These are phyloP conservation scores for Phytopythium montanum DNA, from an alignment of 352 stramenopile species.

Conservation along the genomic window DNA sequence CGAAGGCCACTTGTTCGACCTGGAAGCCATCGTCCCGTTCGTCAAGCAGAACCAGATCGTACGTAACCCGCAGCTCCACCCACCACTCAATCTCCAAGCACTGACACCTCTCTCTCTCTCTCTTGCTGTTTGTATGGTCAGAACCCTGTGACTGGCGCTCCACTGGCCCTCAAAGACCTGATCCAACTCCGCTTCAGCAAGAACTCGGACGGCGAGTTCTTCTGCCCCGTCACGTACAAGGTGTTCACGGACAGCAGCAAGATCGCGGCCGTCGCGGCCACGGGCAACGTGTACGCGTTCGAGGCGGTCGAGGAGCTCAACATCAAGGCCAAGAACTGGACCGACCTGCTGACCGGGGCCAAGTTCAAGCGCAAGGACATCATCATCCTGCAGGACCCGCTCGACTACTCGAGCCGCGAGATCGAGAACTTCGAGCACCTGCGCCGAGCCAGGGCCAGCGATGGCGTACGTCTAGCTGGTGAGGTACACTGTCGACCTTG, in stretches of 20 bases:
- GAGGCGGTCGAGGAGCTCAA: slow-evolving; percentile 98
- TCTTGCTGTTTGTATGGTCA: slow-evolving; percentile 20
- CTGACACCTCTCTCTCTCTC: no score
- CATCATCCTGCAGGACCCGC: slow-evolving; percentile 94
- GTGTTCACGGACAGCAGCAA: slow-evolving; percentile 88
- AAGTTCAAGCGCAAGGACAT: slow-evolving; percentile 93
- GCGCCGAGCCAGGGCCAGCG: slow-evolving; percentile 47
- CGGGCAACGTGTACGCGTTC: slow-evolving; percentile 96
- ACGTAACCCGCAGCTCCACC: slow-evolving; percentile 12
- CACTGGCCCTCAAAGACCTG: slow-evolving; percentile 92
- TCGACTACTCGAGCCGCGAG: slow-evolving; percentile 89
- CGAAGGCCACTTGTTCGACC: slow-evolving; percentile 97
- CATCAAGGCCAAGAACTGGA: slow-evolving; percentile 97
- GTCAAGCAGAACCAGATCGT: slow-evolving; percentile 94
- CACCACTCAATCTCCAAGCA: no score
- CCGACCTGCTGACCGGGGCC: slow-evolving; percentile 91
- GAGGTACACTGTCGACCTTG: not conserved
- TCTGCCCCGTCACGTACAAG: slow-evolving; percentile 97
- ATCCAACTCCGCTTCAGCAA: slow-evolving; percentile 87
- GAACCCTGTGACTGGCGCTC: slow-evolving; percentile 94
- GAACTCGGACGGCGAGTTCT: slow-evolving; percentile 74
- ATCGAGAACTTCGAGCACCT: slow-evolving; percentile 98
- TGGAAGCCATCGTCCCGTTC: slow-evolving; percentile 95
- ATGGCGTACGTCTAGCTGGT: slow-evolving; percentile 20
- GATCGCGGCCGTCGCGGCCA: slow-evolving; percentile 75